Conservation (phyloP, 2,329 filamentous ascomycete species). For the Xylariaceae sp. region DNA sequence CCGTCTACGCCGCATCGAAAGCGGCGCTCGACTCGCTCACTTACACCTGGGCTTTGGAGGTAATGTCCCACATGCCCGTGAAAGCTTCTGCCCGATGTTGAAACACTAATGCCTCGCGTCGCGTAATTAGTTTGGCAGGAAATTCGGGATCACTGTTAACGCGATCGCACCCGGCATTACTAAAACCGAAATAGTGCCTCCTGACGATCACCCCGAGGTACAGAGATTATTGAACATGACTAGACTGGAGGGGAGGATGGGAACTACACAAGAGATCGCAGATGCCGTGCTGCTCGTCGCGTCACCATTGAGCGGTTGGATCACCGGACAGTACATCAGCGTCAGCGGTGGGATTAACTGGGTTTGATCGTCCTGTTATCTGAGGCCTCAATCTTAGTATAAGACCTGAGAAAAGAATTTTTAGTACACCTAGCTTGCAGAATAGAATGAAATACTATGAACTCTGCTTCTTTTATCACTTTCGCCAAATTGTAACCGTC, state of each 20-base stretch:
- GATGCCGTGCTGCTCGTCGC: conserved; percentile 27
- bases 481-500: too few species aligned
- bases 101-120: conserved; percentile 2
- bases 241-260: conserved; percentile 20
- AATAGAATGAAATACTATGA: too few species aligned
- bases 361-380: too few species aligned
- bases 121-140: conserved; percentile 29
- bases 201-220: conserved; percentile 14
- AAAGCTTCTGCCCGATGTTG: background rate
- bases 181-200: conserved; percentile 13
- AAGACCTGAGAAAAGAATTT: too few species aligned
- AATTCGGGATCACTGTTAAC: conserved; percentile 29
- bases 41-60: conserved; percentile 27
- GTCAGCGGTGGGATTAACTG: conserved; percentile 15
- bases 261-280: conserved; percentile 26
- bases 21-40: conserved; percentile 26
- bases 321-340: conserved; percentile 29
- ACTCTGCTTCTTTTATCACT: too few species aligned
- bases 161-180: conserved; percentile 23
- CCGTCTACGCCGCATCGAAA: conserved; percentile 26
- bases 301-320: conserved; percentile 27
- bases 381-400: too few species aligned
- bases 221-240: conserved; percentile 17
- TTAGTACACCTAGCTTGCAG: too few species aligned
- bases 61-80: conserved; percentile 2